Percentiles rank a stretch among this genome's conserved stretches.
Conservation (phyloP, 352 stramenopile genomes). For the Peronospora tabacina region DNA sequence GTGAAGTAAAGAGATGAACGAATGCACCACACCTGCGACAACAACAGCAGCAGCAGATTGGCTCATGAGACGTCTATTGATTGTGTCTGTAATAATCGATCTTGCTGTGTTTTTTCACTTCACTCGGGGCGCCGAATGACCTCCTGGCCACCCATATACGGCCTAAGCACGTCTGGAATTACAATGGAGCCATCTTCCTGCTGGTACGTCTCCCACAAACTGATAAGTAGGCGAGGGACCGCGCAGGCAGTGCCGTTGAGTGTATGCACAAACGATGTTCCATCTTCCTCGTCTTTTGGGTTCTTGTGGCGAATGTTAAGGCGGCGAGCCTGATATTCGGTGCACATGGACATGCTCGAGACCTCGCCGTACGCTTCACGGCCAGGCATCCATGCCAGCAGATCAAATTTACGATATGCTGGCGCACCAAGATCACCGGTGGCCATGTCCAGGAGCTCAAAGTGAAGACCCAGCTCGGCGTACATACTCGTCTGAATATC, state of each 20-base stretch:
- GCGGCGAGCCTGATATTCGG: constrained; percentile 81
- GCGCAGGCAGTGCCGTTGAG: constrained; percentile 84
- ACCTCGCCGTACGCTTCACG: constrained; percentile 74
- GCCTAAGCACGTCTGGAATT: constrained; percentile 67
- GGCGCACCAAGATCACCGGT: constrained; percentile 71
- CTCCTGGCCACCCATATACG: constrained; percentile 75
- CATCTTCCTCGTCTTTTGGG: constrained; percentile 35
- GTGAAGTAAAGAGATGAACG: constrained; percentile 14
- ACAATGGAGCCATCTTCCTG: constrained; percentile 67
- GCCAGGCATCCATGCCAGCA: constrained; percentile 84
- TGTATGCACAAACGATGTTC: constrained; percentile 78
- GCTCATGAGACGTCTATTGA: constrained; percentile 18
- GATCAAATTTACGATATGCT: constrained; percentile 82
- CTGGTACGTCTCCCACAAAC: constrained; percentile 81
- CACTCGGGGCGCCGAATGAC: constrained; percentile 35
- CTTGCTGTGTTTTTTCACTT: constrained; percentile 7
- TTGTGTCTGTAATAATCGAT: constrained; percentile 11
- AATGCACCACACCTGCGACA: constrained; percentile 11
- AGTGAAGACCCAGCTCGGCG: constrained; percentile 68
- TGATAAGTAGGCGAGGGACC: constrained; percentile 76
- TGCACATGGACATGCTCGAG: constrained; percentile 85
- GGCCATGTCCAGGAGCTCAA: constrained; percentile 80
- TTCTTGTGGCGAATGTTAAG: constrained; percentile 83
- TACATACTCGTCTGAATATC: constrained; percentile 73
- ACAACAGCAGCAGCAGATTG: constrained; percentile 12